These are phyloP conservation scores for Ceratocystis albifundus DNA, from an alignment of 2,329 filamentous ascomycete species.

Conservation along the genomic window DNA sequence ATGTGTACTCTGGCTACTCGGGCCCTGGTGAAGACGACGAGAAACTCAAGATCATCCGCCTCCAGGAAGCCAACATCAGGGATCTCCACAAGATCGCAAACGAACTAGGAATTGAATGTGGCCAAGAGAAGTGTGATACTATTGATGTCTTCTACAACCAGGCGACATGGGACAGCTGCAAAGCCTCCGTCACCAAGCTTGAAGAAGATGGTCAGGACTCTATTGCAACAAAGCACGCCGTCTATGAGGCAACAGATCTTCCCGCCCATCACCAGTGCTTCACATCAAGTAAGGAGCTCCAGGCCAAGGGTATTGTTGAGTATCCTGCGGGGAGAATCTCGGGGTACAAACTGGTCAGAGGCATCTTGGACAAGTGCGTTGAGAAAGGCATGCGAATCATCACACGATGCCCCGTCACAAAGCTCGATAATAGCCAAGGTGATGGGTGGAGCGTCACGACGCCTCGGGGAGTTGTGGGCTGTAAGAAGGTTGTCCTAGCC, in stretches of 20 bases:
- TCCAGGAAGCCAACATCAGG: constrained; percentile 23
- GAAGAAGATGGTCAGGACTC: constrained; percentile 1
- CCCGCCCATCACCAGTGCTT: constrained; percentile 14
- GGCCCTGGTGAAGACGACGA: constrained; percentile 15
- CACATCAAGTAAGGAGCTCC: not conserved
- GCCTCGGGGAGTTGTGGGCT: constrained; percentile 24
- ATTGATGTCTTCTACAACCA: constrained; percentile 20
- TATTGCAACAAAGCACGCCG: not conserved
- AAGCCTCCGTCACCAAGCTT: constrained; percentile 16
- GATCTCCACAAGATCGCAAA: constrained; percentile 22
- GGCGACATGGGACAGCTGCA: constrained; percentile 15
- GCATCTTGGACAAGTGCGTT: constrained; percentile 18
- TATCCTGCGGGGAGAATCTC: constrained; percentile 22
- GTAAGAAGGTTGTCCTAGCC: constrained; percentile 26
- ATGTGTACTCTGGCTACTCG: constrained; percentile 18
- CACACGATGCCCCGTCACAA: constrained; percentile 18
- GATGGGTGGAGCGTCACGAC: constrained; percentile 24
- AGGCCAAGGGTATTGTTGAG: constrained; percentile 17
- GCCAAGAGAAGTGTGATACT: constrained; percentile 20
- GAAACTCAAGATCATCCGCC: constrained; percentile 21
- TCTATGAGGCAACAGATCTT: not conserved
- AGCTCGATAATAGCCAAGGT: not conserved
- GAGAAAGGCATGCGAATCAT: constrained; percentile 17
- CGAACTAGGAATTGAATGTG: constrained; percentile 22
- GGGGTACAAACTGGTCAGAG: constrained; percentile 20